Evolutionary conservation across 805 yeast genomes (phyloP), one percentile per base, ranked within the genome.

Genomic region (Torulaspora indica): DNA sequence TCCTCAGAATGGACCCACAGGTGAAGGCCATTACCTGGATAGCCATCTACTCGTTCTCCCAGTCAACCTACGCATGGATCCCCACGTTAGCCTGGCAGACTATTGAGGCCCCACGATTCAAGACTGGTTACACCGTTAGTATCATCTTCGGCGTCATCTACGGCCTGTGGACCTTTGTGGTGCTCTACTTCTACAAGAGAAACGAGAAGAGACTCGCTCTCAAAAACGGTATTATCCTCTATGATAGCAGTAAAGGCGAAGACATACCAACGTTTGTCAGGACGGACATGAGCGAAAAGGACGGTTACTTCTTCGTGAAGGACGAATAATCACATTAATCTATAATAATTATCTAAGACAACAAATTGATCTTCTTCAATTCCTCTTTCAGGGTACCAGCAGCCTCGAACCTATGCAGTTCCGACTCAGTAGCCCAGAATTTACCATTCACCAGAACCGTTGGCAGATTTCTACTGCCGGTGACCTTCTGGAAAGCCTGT

Each of bases 51-150:
- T 61, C 78, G 4, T 70, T 74, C 35, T 80, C 82, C 71, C 82
- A 78, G 56, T 72, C 78, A 5, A 71, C 81, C 1, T 71, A 79
- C 24, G 81, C 82, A 1, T 79, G 82, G 79, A 75, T 73, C 49
- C 72, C 81, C 2, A 70, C 74, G 10, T 53, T 72, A 24, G 70
- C 72, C n/a, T 72, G 73, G 73, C 76, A 73, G 48, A 80, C 85
- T 1, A 73, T 68, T 4, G 82, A 78, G 43, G 71, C 79, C 5
- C 85, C 85, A 23, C 63, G 76, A 31, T 80, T 67, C 57, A 64
- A 64, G 36, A 77, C 73, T 40, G 85, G 84, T 47, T 79, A 69
- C 58, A 60, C 74, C 1, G 73, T 74, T 15, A 73, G 79, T 18
- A 73, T 77, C n/a, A 49, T 69, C 10, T 68, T 73, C 51, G 79